Base-by-base conservation (phyloP, 768 basidiomycete genomes). In the Punctularia strigosozonata region DNA sequence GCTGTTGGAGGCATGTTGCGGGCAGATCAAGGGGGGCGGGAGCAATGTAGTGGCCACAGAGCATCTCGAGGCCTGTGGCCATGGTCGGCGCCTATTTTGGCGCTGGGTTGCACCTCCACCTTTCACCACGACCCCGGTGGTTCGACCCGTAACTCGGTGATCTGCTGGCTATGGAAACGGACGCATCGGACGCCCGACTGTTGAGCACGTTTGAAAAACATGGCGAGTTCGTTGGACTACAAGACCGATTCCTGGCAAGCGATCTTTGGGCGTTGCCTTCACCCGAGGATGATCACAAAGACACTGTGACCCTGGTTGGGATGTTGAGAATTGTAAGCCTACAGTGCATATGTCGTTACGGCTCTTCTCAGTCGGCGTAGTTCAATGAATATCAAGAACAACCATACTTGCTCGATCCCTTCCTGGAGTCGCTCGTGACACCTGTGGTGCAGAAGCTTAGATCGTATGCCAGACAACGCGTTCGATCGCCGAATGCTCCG, bases 381-480 rank as follows among this genome's bases (percentile, higher is more conserved):
- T 70, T 97, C 21, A 74, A 75, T 53, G 75, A 80, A 53, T 97
- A 94, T 52, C 91, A 94, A 55, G 92, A 98, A 44, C 88, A 94
- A 48, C 69, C 91, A 2, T 87, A 90, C 56, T 71, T 99, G 3
- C 67, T 98, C 10, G 95, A 99, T 56, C 91, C 94, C 25, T 80
- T 71, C 48, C 69, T 99, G 15, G 86, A 92, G 51, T 54, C 63
- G 23, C 73, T 99, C 40, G 73, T 95, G 7, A 58, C 65, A 2
- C 91, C 92, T 1, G 75, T 81, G 2, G 75, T 90, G 24, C 68
- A 77, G 23, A 55, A 59, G 21, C 58, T 94, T 30, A 80, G 78
- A 52, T 46, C 50, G 6, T 69, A 75, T 46, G 71, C 77, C 8
- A 69, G 63, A 45, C 47, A 36, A 14, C 43, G 51, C 14, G 42